Evolutionary conservation across 768 basidiomycete species (phyloP).

Genomic region (Leccinum subgranulosum): DNA sequence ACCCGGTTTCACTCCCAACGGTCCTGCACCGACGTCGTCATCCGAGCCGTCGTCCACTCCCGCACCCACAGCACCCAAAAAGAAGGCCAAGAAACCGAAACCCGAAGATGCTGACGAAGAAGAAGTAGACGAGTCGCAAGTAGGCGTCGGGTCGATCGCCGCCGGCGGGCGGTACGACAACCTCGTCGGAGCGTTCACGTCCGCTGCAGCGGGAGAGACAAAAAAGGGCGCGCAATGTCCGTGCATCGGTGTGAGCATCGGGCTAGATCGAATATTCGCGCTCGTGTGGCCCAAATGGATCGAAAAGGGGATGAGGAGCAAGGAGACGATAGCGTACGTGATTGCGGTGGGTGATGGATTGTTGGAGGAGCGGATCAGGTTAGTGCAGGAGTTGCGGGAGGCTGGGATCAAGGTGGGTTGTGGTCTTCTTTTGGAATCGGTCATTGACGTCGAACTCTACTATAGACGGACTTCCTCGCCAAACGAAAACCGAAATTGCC

Average conservation of each 20-base stretch:
- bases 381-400: conserved; percentile 78
- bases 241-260: conserved; percentile 91
- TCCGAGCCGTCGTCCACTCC: conserved; percentile 22
- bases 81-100: conserved; percentile 41
- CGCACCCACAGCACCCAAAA: conserved; percentile 30
- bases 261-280: conserved; percentile 90
- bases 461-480: conserved; percentile 85
- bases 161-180: conserved; percentile 96
- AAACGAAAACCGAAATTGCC: conserved; percentile 89
- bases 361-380: conserved; percentile 75
- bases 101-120: conserved; percentile 52
- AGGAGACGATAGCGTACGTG: conserved; percentile 93
- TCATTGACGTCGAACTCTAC: neutral
- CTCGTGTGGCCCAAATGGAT: conserved; percentile 86
- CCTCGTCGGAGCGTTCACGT: conserved; percentile 89
- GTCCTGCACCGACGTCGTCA: conserved; percentile 37
- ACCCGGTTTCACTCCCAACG: conserved; percentile 65
- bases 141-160: conserved; percentile 99
- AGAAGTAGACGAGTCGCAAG: conserved; percentile 87
- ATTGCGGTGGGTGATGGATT: conserved; percentile 89
- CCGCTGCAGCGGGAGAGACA: conserved; percentile 71
- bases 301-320: conserved; percentile 74
- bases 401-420: conserved; percentile 81
- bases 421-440: neutral
- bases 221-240: conserved; percentile 70